phyloP scores from a whole-genome alignment of 2,329 filamentous ascomycete species.

The Aspergillus novoparasiticus region DNA sequence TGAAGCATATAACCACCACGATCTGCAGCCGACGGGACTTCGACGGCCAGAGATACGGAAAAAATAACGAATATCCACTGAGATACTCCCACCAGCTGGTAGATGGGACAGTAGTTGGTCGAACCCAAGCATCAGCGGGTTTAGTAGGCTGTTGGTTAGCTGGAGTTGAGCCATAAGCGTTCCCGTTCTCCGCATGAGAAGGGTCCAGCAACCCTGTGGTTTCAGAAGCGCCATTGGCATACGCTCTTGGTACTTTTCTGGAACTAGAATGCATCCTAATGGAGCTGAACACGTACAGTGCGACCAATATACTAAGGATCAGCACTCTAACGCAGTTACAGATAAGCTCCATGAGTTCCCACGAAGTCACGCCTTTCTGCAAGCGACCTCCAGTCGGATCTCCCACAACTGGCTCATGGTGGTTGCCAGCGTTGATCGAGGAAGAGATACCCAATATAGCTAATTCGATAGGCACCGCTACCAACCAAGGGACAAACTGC shows the following conservation, averaged over 20 bases:
- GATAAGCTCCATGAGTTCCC: conserved; percentile 46
- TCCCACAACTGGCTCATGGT: conserved; percentile 63
- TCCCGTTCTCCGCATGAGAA: conserved; percentile 49
- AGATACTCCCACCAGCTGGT: conserved; percentile 97
- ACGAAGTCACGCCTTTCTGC: conserved; percentile 41
- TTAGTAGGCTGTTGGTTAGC: conserved; percentile 46
- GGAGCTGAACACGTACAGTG: conserved; percentile 59
- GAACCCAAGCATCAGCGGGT: conserved; percentile 75
- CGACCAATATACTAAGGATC: conserved; percentile 62
- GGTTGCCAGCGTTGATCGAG: conserved; percentile 67
- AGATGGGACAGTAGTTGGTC: conserved; percentile 80
- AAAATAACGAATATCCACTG: conserved; percentile 87
- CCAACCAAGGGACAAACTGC: conserved; percentile 77
- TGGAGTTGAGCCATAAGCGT: conserved; percentile 54
- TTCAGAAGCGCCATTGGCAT: conserved; percentile 45
- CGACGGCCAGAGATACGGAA: conserved; percentile 94
- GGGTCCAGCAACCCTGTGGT: conserved; percentile 45
- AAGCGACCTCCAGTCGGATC: conserved; percentile 48
- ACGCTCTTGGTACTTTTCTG: conserved; percentile 28
- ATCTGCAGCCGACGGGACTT: conserved; percentile 75
- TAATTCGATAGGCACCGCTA: conserved; percentile 72
- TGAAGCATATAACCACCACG: conserved; percentile 79
- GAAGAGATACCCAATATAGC: conserved; percentile 71
- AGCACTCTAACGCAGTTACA: conserved; percentile 70
- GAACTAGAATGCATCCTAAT: conserved; percentile 49